Conservation (phyloP, 805 yeast genomes). For the Metschnikowia proteae region DNA sequence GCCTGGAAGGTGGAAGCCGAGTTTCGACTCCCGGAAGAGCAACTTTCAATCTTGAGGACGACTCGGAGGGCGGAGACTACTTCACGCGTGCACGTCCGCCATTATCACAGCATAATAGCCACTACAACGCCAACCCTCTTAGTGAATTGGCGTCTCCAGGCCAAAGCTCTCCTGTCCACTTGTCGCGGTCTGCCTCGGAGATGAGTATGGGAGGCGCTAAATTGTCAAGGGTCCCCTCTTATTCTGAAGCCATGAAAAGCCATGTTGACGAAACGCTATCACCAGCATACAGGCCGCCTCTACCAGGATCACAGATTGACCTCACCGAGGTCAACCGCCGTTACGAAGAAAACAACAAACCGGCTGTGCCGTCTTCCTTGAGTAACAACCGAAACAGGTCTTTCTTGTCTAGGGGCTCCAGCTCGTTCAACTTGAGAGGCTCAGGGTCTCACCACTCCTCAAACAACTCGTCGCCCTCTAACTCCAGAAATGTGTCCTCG, state of each 20-base stretch:
- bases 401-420: slow-evolving; percentile 25
- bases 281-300: slow-evolving; percentile 65
- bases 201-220: slow-evolving; percentile 23
- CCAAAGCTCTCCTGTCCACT: slow-evolving; percentile 51
- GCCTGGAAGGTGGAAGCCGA: slow-evolving; percentile 12
- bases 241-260: slow-evolving; percentile 68
- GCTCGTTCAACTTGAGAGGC: slow-evolving; percentile 23
- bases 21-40: slow-evolving; percentile 26
- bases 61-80: slow-evolving; percentile 28
- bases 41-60: slow-evolving; percentile 34
- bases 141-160: slow-evolving; percentile 34
- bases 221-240: slow-evolving; percentile 73
- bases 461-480: slow-evolving; percentile 55
- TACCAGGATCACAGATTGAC: slow-evolving; percentile 38
- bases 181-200: slow-evolving; percentile 58
- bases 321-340: slow-evolving; percentile 28
- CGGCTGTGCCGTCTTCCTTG: slow-evolving; percentile 1
- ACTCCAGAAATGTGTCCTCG: slow-evolving; percentile 68
- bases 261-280: slow-evolving; percentile 53
- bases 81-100: slow-evolving; percentile 20
- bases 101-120: slow-evolving; percentile 4
- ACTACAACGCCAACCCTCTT: neutral
- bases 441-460: slow-evolving; percentile 23
- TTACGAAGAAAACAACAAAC: slow-evolving; percentile 22
- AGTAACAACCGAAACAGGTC: slow-evolving; percentile 15